A percentile compares a stretch with the other conserved stretches of the same genome.
Conservation (phyloP, 148 eudicot genomes). For the Nepenthes mirabilis region DNA sequence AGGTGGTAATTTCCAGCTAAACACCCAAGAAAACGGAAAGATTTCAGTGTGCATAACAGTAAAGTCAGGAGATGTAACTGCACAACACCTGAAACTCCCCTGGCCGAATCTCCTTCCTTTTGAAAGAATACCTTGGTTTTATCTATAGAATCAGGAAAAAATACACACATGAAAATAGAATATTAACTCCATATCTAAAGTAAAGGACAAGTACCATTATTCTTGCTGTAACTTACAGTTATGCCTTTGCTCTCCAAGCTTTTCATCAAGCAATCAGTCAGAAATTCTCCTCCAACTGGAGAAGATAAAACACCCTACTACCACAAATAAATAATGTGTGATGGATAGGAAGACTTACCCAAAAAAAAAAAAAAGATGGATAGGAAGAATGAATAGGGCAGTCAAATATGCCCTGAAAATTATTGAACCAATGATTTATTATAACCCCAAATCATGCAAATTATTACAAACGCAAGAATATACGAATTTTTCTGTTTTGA, state of each 20-base stretch:
- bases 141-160: constrained; percentile 35
- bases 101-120: constrained; percentile 83
- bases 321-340: constrained; percentile 1
- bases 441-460: too few relatives aligned
- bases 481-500: too few relatives aligned
- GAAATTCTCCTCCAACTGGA: constrained; percentile 87
- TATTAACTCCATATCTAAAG: background rate
- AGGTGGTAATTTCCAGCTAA: too few relatives aligned
- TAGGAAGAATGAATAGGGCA: too few relatives aligned
- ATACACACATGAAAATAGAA: background rate
- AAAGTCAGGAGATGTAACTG: background rate
- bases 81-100: constrained; percentile 88
- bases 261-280: constrained; percentile 89
- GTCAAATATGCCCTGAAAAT: too few relatives aligned
- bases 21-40: background rate
- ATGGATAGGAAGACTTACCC: background rate
- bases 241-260: constrained; percentile 97
- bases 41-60: background rate
- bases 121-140: constrained; percentile 90
- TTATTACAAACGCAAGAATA: too few relatives aligned
- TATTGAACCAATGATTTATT: too few relatives aligned
- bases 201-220: background rate
- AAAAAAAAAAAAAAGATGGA: background rate
- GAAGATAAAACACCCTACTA: constrained; percentile 73
- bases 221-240: constrained; percentile 34